Conservation (phyloP, 768 basidiomycete genomes). For the Phylloporus sp. region DNA sequence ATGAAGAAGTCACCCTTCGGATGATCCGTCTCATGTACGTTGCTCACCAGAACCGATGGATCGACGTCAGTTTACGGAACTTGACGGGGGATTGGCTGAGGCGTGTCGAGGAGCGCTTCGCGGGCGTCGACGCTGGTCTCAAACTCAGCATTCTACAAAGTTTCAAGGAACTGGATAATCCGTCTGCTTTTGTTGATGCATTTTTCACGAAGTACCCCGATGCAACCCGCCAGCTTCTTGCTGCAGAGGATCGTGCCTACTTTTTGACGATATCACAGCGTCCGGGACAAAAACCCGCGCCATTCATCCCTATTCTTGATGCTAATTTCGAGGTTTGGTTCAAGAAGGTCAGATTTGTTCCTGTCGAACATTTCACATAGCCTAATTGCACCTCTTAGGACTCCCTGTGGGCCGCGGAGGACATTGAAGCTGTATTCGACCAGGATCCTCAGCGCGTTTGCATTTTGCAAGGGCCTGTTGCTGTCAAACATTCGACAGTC, state of each 20-base stretch:
- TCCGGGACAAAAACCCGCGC: conserved; percentile 96
- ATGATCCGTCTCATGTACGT: conserved; percentile 96
- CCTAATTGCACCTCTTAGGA: conserved; percentile 49
- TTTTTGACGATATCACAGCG: conserved; percentile 96
- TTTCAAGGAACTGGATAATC: conserved; percentile 81
- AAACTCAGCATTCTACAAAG: conserved; percentile 85
- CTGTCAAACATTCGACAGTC: conserved; percentile 78
- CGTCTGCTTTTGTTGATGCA: conserved; percentile 64
- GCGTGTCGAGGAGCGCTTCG: conserved; percentile 92
- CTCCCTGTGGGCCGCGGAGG: conserved; percentile 96
- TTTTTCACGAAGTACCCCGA: conserved; percentile 87
- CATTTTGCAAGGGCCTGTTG: conserved; percentile 95
- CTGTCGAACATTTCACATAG: neutral
- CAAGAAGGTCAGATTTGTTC: conserved; percentile 72
- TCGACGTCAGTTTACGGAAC: conserved; percentile 88
- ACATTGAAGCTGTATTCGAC: conserved; percentile 98
- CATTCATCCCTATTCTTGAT: conserved; percentile 96
- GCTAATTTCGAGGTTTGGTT: conserved; percentile 97
- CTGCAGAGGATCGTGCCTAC: conserved; percentile 90
- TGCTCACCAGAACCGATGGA: conserved; percentile 86
- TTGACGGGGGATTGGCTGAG: conserved; percentile 96
- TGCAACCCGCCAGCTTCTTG: conserved; percentile 81
- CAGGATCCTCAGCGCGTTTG: conserved; percentile 98
- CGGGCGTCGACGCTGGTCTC: conserved; percentile 75
- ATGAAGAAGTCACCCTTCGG: conserved; percentile 90